These are phyloP conservation scores for Candida xiaguanensis DNA, from an alignment of 805 yeast genomes.

Conservation along the genomic window DNA sequence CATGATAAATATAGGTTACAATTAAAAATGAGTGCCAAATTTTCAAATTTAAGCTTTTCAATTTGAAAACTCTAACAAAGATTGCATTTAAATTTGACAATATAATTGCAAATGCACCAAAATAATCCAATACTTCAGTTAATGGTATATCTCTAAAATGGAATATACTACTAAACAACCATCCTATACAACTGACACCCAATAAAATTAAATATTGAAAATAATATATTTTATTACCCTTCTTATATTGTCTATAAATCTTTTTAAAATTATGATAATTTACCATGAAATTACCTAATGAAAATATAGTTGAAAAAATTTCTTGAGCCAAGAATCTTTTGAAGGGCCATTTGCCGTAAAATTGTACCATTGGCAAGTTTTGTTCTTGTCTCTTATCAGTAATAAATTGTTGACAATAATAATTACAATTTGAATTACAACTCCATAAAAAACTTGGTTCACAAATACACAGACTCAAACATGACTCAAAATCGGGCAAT, in stretches of 20 bases:
- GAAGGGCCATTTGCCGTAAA: conserved; percentile 45
- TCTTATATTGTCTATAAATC: conserved; percentile 22
- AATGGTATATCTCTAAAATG: conserved; percentile 34
- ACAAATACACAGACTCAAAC: conserved; percentile 8
- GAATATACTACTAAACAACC: conserved; percentile 35
- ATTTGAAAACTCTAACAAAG: conserved; percentile 25
- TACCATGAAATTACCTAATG: conserved; percentile 32
- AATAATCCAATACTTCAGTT: conserved; percentile 41
- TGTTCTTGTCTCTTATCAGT: conserved; percentile 18
- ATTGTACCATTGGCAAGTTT: conserved; percentile 32
- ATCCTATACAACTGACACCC: conserved; percentile 28
- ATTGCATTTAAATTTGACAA: conserved; percentile 34
- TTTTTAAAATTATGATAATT: conserved; percentile 27
- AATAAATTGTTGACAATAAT: conserved; percentile 36
- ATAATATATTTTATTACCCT: conserved; percentile 20
- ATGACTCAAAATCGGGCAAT: conserved; percentile 9
- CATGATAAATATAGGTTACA: conserved; percentile 22
- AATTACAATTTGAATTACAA: conserved; percentile 34
- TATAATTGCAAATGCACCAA: conserved; percentile 38
- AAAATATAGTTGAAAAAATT: conserved; percentile 30
- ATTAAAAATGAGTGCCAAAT: conserved; percentile 13
- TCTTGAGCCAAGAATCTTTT: conserved; percentile 36
- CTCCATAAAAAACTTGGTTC: conserved; percentile 27
- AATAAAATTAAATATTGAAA: conserved; percentile 28
- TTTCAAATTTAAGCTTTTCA: conserved; percentile 14